Evolutionary conservation across 768 basidiomycete species (phyloP).

Genomic region (Leccinum disarticulatum): DNA sequence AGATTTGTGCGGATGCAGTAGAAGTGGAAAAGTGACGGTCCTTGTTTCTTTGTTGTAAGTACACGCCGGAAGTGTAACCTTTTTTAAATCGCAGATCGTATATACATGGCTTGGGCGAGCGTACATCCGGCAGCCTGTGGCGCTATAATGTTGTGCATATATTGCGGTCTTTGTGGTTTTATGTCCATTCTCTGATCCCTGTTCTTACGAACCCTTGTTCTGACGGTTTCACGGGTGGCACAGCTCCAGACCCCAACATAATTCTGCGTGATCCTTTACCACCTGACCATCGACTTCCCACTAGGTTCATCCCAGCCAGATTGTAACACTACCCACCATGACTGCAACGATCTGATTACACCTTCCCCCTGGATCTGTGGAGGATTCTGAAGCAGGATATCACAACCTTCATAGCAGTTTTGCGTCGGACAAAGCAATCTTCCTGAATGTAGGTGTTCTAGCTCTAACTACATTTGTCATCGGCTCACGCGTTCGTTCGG

Average conservation of each 20-base stretch:
- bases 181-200: too few species aligned
- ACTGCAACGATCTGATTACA: neutral
- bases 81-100: neutral
- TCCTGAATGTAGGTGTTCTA: slow-evolving; percentile 17
- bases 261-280: too few species aligned
- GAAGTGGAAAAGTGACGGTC: slow-evolving; percentile 8
- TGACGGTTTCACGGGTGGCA: too few species aligned
- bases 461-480: neutral
- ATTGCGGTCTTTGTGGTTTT: too few species aligned
- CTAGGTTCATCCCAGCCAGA: slow-evolving; percentile 1
- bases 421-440: slow-evolving; percentile 17
- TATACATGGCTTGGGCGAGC: neutral
- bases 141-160: too few species aligned
- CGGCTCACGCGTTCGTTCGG: neutral
- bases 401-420: slow-evolving; percentile 35
- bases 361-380: neutral
- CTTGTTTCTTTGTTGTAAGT: neutral
- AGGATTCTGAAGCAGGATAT: slow-evolving; percentile 49
- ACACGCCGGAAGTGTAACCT: neutral
- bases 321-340: slow-evolving; percentile 2
- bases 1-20: slow-evolving; percentile 25
- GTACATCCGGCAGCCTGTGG: neutral
- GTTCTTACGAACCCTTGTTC: too few species aligned
- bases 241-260: too few species aligned
- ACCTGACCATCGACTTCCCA: neutral